These are phyloP conservation scores for Podila clonocystis DNA, from an alignment of 192 early-diverging fungal species.

Conservation along the genomic window DNA sequence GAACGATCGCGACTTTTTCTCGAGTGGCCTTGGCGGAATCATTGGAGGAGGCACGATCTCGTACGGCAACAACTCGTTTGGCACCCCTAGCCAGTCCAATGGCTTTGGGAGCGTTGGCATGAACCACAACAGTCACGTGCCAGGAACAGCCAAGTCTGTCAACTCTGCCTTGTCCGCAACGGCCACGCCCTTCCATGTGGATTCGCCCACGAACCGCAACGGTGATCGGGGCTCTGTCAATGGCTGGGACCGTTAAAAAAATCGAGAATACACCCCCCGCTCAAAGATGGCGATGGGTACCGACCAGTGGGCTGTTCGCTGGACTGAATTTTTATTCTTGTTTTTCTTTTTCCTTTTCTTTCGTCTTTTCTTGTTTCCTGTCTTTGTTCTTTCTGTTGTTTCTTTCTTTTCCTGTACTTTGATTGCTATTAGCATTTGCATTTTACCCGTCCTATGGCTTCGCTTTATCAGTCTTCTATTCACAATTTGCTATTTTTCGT, in stretches of 20 bases:
- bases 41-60: constrained; percentile 32
- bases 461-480: background rate
- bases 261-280: background rate
- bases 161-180: constrained; percentile 11
- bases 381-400: no score
- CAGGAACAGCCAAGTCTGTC: background rate
- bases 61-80: constrained; percentile 12
- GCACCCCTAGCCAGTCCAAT: background rate
- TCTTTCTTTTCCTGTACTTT: no score
- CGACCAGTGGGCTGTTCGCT: no score
- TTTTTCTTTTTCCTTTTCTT: constrained; percentile 1
- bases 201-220: constrained; percentile 8
- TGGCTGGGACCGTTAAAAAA: constrained; percentile 28
- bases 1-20: constrained; percentile 34
- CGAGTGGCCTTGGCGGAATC: constrained; percentile 44
- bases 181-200: constrained; percentile 20
- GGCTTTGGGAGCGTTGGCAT: constrained; percentile 2
- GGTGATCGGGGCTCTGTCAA: constrained; percentile 6
- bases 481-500: background rate
- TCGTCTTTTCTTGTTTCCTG: background rate
- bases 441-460: constrained; percentile 1
- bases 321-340: background rate
- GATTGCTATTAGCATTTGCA: background rate
- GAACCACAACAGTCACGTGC: background rate
- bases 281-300: background rate